These are phyloP conservation scores for Penicillium roqueforti DNA, from an alignment of 495 filamentous ascomycete genomes.

Conservation along the genomic window DNA sequence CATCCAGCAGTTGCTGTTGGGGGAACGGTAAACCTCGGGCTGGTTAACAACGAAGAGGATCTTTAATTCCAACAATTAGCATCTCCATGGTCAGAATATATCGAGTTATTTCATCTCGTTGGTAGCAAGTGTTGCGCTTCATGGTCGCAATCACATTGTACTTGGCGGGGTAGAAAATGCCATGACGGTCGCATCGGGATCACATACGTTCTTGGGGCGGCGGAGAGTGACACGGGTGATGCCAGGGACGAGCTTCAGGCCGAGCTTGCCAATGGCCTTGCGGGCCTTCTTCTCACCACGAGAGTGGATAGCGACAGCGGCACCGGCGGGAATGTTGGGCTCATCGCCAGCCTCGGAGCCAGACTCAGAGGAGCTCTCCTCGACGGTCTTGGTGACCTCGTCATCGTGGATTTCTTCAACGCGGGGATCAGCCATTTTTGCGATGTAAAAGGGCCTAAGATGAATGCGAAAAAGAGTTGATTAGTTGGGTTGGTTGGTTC, in stretches of 20 bases:
- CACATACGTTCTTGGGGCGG: slow-evolving; percentile 89
- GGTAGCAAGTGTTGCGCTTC: background rate
- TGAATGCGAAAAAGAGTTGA: slow-evolving; percentile 14
- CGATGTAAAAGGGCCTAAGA: slow-evolving; percentile 32
- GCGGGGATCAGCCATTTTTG: slow-evolving; percentile 91
- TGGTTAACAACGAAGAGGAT: slow-evolving; percentile 99
- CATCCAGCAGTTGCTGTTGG: slow-evolving; percentile 99
- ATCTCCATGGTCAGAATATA: background rate
- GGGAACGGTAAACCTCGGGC: slow-evolving; percentile 98
- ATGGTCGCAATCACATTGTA: background rate
- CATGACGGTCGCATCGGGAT: slow-evolving; percentile 10
- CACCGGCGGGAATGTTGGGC: slow-evolving; percentile 75
- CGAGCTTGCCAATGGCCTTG: slow-evolving; percentile 97
- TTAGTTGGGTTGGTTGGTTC: slow-evolving; percentile 6
- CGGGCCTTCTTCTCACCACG: slow-evolving; percentile 99
- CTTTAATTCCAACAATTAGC: slow-evolving; percentile 41
- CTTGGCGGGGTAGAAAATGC: background rate
- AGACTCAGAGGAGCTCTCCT: slow-evolving; percentile 71
- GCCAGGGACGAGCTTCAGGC: slow-evolving; percentile 90
- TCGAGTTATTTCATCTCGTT: background rate
- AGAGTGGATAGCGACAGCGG: slow-evolving; percentile 85
- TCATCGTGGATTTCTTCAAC: slow-evolving; percentile 97
- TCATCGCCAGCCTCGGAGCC: slow-evolving; percentile 71
- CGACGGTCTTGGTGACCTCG: slow-evolving; percentile 66
- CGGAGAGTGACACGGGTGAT: slow-evolving; percentile 97